These are phyloP conservation scores for Phytophthora vignae DNA, from an alignment of 352 stramenopile genomes.

Conservation along the genomic window DNA sequence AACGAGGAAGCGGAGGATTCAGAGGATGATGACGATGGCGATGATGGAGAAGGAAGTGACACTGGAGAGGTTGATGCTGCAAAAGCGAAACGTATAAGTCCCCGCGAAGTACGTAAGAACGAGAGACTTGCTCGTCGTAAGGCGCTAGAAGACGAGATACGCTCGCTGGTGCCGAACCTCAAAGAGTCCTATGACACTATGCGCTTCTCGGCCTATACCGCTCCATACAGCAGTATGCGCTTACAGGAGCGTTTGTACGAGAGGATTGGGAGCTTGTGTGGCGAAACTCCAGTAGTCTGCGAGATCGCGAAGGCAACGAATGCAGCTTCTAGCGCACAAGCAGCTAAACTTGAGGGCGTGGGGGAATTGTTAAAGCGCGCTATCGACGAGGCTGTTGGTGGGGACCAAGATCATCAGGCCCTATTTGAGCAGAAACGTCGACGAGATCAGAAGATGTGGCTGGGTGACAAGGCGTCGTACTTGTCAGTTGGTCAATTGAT, in stretches of 20 bases:
- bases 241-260: conserved; percentile 38
- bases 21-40: conserved; percentile 27
- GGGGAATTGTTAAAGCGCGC: conserved; percentile 38
- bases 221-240: conserved; percentile 42
- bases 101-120: conserved; percentile 17
- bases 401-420: conserved; percentile 37
- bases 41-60: conserved; percentile 29
- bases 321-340: background rate
- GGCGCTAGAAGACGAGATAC: conserved; percentile 29
- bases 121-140: conserved; percentile 30
- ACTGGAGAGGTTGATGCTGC: background rate
- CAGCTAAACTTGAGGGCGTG: conserved; percentile 31
- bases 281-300: conserved; percentile 54
- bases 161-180: conserved; percentile 36
- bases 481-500: conserved; percentile 26
- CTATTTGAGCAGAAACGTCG: conserved; percentile 45
- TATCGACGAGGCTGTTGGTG: conserved; percentile 54
- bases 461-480: conserved; percentile 48
- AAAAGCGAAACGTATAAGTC: conserved; percentile 9
- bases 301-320: conserved; percentile 37
- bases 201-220: conserved; percentile 34
- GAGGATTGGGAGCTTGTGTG: conserved; percentile 40
- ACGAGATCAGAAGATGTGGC: conserved; percentile 33
- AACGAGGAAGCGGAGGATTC: conserved; percentile 34
- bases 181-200: conserved; percentile 43